These are phyloP conservation scores for Malassezia restricta DNA, from an alignment of 1,284 basidiomycete genomes.

Conservation along the genomic window DNA sequence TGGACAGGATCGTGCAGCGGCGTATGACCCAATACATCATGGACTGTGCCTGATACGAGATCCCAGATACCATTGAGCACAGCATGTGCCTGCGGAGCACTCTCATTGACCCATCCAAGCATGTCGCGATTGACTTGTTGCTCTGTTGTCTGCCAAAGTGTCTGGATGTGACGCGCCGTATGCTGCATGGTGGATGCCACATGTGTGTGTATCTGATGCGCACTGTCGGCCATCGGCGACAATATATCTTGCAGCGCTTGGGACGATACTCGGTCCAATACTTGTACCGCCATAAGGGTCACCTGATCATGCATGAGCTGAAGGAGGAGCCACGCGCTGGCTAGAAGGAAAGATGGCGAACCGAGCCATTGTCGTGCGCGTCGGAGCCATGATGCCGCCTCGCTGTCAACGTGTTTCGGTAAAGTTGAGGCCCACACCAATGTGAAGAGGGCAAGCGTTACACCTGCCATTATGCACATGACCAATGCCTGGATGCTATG, in stretches of 20 bases:
- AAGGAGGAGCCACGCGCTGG: neutral
- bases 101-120: slow-evolving; percentile 3
- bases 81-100: neutral
- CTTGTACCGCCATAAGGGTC: neutral
- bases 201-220: no score
- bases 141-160: neutral
- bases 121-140: neutral
- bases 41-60: slow-evolving; percentile 4
- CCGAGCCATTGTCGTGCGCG: neutral
- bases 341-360: neutral
- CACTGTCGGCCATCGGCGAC: no score
- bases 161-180: neutral
- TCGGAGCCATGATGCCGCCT: no score
- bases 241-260: neutral
- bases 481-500: no score
- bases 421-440: no score
- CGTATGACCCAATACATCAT: slow-evolving; percentile 5
- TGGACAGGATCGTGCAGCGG: slow-evolving; percentile 5
- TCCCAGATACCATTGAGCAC: slow-evolving; percentile 6
- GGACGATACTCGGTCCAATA: neutral
- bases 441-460: no score
- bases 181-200: neutral
- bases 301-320: neutral
- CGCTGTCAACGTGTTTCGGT: no score
- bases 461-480: no score